Percentiles rank a stretch among this genome's conserved stretches.
Conservation (phyloP, 2,329 filamentous ascomycete genomes). For the Pseudocercospora ulei region DNA sequence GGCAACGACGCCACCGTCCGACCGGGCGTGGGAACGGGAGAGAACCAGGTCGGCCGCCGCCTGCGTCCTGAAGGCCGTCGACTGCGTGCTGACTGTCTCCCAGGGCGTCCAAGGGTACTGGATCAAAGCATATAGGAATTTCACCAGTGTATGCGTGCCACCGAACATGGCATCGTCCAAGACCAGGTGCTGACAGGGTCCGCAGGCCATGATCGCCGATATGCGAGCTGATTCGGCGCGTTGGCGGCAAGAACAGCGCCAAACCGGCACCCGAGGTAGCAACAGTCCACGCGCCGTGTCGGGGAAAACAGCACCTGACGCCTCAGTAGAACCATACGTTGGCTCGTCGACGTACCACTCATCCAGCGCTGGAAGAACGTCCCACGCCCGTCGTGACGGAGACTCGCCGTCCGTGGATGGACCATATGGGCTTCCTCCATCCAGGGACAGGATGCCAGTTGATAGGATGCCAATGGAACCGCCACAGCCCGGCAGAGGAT, state of each 20-base stretch:
- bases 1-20: constrained; percentile 45
- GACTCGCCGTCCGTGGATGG: constrained; percentile 31
- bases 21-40: constrained; percentile 40
- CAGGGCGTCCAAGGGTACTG: constrained; percentile 43
- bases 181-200: constrained; percentile 11
- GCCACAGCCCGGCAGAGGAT: constrained; percentile 24
- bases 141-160: constrained; percentile 40
- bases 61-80: constrained; percentile 14
- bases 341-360: constrained; percentile 37
- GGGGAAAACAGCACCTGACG: constrained; percentile 37
- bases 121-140: constrained; percentile 45
- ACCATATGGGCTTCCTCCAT: constrained; percentile 27
- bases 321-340: constrained; percentile 27
- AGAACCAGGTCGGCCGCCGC: constrained; percentile 37
- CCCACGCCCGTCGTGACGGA: constrained; percentile 38
- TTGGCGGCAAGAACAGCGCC: constrained; percentile 37
- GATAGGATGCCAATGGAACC: constrained; percentile 30
- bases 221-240: constrained; percentile 42
- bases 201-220: constrained; percentile 45
- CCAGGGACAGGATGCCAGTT: constrained; percentile 25
- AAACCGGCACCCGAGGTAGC: constrained; percentile 41
- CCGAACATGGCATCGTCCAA: not conserved
- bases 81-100: constrained; percentile 19
- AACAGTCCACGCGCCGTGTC: constrained; percentile 36
- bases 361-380: constrained; percentile 36